phyloP scores from a whole-genome alignment of 192 early-diverging fungal species.

The Lobulomyces angularis region DNA sequence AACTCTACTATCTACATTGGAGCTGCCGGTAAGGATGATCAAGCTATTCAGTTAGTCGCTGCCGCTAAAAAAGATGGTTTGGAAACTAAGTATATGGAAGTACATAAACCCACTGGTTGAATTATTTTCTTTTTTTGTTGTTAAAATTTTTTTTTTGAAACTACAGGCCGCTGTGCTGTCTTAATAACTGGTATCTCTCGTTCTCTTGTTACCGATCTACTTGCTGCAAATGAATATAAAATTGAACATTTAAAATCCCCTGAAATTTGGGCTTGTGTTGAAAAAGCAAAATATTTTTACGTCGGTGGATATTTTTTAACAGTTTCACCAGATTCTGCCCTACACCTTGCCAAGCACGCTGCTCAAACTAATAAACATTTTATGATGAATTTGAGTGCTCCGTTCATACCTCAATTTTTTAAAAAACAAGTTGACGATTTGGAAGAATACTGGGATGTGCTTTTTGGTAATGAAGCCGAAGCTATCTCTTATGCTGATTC shows the following conservation, averaged over 20 bases:
- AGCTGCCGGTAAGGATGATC: slow-evolving; percentile 78
- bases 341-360: slow-evolving; percentile 81
- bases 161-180: slow-evolving; percentile 93
- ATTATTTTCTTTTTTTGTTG: no score
- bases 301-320: slow-evolving; percentile 91
- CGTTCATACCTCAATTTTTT: slow-evolving; percentile 92
- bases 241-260: slow-evolving; percentile 50
- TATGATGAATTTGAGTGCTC: slow-evolving; percentile 89
- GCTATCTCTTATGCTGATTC: slow-evolving; percentile 70
- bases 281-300: slow-evolving; percentile 83
- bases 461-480: slow-evolving; percentile 97
- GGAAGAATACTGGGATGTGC: slow-evolving; percentile 75
- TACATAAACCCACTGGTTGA: slow-evolving; percentile 53
- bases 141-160: no score
- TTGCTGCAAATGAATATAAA: slow-evolving; percentile 83
- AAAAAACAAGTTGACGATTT: slow-evolving; percentile 63
- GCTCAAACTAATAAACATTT: slow-evolving; percentile 71
- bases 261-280: slow-evolving; percentile 77
- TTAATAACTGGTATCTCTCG: slow-evolving; percentile 71
- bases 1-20: slow-evolving; percentile 87
- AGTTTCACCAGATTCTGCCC: slow-evolving; percentile 71
- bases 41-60: slow-evolving; percentile 55
- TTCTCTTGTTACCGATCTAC: slow-evolving; percentile 86
- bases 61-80: slow-evolving; percentile 78
- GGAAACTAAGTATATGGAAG: slow-evolving; percentile 75